These are phyloP conservation scores for Syncephalastrum monosporum DNA, from an alignment of 371 early-diverging fungal genomes.

Conservation along the genomic window DNA sequence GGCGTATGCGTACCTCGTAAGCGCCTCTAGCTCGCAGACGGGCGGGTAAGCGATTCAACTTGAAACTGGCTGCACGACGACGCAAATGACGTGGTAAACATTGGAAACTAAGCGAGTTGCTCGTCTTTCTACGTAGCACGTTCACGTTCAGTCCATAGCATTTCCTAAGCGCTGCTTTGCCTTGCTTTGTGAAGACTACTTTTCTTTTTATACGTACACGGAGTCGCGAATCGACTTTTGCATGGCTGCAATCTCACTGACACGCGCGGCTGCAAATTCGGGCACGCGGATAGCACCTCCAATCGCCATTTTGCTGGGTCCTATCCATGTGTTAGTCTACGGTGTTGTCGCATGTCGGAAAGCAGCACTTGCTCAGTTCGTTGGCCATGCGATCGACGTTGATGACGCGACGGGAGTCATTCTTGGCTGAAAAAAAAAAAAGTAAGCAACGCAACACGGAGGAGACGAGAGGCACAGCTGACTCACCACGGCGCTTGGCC, in stretches of 20 bases:
- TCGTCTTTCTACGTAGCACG: constrained; percentile 14
- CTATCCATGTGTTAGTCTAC: too few relatives aligned
- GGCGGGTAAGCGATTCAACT: constrained; percentile 79
- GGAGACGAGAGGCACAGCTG: too few relatives aligned
- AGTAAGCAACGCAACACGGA: too few relatives aligned
- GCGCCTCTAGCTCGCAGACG: constrained; percentile 70
- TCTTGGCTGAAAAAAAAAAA: too few relatives aligned
- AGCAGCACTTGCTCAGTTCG: too few relatives aligned
- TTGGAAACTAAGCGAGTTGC: constrained; percentile 72
- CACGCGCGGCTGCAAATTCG: constrained; percentile 51
- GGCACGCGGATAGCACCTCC: constrained; percentile 16
- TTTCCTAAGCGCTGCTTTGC: too few relatives aligned
- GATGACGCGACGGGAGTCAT: too few relatives aligned
- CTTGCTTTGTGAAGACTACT: too few relatives aligned
- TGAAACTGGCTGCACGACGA: constrained; percentile 88
- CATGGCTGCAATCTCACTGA: constrained; percentile 81
- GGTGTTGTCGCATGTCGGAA: too few relatives aligned
- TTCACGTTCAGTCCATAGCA: neutral
- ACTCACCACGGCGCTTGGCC: too few relatives aligned
- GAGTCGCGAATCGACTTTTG: constrained; percentile 62
- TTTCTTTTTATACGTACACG: constrained; percentile 20
- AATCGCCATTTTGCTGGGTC: too few relatives aligned
- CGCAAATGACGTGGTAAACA: constrained; percentile 83
- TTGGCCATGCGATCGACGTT: too few relatives aligned
- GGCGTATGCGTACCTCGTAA: constrained; percentile 52